Conservation (phyloP, 495 filamentous ascomycete species). For the Hamigera avellanea region DNA sequence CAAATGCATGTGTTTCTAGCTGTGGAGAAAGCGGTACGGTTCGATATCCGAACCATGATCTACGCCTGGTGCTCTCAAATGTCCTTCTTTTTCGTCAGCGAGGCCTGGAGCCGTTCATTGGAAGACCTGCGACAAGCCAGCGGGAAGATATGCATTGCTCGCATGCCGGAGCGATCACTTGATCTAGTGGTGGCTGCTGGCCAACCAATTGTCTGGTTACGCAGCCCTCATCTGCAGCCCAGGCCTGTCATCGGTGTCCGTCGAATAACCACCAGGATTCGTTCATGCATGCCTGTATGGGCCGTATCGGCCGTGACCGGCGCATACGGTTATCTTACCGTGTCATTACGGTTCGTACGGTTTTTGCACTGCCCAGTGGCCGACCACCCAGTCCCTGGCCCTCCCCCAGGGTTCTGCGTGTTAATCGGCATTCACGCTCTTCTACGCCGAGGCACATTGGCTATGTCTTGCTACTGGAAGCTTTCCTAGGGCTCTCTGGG, state of each 20-base stretch:
- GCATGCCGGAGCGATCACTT: constrained; percentile 61
- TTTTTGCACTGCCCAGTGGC: neutral
- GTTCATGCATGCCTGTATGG: constrained; percentile 5
- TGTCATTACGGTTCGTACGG: constrained; percentile 10
- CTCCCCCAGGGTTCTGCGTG: neutral
- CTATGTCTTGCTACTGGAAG: neutral
- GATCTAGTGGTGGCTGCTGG: constrained; percentile 35
- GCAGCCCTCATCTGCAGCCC: constrained; percentile 9
- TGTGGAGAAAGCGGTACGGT: constrained; percentile 23
- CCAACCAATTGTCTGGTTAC: neutral
- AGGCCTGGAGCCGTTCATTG: constrained; percentile 11
- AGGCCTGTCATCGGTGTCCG: too few relatives aligned
- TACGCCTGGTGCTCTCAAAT: constrained; percentile 18
- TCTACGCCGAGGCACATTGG: neutral
- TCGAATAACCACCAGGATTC: neutral
- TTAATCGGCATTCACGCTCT: neutral
- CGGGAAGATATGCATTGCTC: constrained; percentile 29
- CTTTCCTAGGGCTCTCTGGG: neutral
- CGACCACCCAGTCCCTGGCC: neutral
- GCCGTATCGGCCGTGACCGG: constrained; percentile 8
- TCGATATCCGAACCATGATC: constrained; percentile 30
- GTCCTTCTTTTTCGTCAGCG: constrained; percentile 11
- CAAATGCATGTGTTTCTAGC: constrained; percentile 1
- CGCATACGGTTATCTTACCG: constrained; percentile 22
- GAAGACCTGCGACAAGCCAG: constrained; percentile 7